These are phyloP conservation scores for Xanthoparmelia taractica DNA, from an alignment of 495 filamentous ascomycete genomes.

Conservation along the genomic window DNA sequence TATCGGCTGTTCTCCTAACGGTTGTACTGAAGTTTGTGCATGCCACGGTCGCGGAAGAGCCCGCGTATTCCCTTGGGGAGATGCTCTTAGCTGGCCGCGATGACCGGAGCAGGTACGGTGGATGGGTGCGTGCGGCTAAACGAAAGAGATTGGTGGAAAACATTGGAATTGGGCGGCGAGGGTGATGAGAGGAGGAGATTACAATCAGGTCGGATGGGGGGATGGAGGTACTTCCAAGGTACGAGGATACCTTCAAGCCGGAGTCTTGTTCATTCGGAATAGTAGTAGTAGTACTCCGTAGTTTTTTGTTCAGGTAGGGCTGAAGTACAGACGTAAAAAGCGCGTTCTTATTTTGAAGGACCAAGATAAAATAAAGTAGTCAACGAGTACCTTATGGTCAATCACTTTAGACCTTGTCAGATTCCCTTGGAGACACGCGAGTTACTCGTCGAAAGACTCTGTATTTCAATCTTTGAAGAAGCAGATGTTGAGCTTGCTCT, in stretches of 20 bases:
- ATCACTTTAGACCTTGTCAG: too few relatives aligned
- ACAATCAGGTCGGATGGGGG: background rate
- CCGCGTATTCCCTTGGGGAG: conserved; percentile 10
- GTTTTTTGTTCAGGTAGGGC: too few relatives aligned
- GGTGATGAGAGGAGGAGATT: background rate
- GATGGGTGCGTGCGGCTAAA: conserved; percentile 59
- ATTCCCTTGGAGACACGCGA: too few relatives aligned
- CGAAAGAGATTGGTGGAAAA: conserved; percentile 64
- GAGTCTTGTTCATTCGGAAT: too few relatives aligned
- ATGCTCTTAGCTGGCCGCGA: conserved; percentile 16
- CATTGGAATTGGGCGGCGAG: conserved; percentile 39
- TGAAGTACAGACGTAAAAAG: too few relatives aligned
- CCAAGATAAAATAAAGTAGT: too few relatives aligned
- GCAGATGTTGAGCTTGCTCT: background rate
- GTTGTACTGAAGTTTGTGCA: conserved; percentile 25
- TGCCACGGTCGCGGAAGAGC: conserved; percentile 2
- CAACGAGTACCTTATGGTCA: too few relatives aligned
- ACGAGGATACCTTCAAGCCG: conserved; percentile 8
- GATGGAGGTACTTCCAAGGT: background rate
- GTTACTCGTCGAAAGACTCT: background rate
- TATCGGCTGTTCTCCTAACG: conserved; percentile 20
- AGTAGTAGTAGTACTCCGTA: too few relatives aligned
- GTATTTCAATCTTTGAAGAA: background rate
- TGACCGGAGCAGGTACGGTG: conserved; percentile 46
- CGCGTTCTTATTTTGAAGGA: too few relatives aligned